Conservation (phyloP, 345 rosid species). For the Geranium brycei region DNA sequence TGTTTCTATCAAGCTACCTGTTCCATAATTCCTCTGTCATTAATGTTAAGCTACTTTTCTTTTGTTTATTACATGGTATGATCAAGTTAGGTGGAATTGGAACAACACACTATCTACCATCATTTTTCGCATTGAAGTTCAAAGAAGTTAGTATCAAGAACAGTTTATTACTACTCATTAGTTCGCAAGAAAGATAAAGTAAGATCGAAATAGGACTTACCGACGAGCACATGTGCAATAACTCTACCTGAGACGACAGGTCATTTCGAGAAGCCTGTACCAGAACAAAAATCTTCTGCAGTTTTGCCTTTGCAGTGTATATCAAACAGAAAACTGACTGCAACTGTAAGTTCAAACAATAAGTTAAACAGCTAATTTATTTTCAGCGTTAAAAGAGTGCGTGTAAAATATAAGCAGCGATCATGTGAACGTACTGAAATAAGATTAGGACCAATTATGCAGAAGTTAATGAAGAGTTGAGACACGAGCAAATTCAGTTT, state of each 20-base stretch:
- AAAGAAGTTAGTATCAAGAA: neutral
- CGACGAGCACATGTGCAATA: neutral
- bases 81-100: neutral
- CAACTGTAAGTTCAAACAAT: too few species aligned
- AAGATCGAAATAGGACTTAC: neutral
- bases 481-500: slow-evolving; percentile 5
- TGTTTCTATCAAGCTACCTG: neutral
- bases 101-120: neutral
- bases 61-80: neutral
- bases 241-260: too few species aligned
- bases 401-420: too few species aligned
- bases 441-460: neutral
- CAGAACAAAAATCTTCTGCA: too few species aligned
- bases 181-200: neutral
- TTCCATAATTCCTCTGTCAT: neutral
- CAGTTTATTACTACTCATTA: neutral
- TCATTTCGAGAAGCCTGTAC: neutral
- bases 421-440: too few species aligned
- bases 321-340: too few species aligned
- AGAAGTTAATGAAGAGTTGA: neutral
- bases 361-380: too few species aligned
- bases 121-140: neutral
- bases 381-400: too few species aligned
- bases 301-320: too few species aligned
- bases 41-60: neutral